phyloP scores from a whole-genome alignment of 495 filamentous ascomycete species.

The Apiosordaria backusii region DNA sequence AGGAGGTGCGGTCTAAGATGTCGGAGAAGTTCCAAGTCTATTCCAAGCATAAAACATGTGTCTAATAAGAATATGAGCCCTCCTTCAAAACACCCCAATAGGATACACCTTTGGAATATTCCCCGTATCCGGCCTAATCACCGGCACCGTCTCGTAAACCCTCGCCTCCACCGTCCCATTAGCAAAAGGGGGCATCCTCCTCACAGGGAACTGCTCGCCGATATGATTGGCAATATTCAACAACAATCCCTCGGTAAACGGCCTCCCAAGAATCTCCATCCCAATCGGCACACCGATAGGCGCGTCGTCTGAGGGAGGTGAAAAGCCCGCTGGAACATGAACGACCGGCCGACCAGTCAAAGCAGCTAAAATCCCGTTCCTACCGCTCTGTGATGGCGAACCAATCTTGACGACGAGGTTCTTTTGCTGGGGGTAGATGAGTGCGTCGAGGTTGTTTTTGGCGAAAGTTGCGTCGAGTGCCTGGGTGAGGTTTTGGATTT shows the following conservation, averaged over 20 bases:
- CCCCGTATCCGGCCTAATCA: constrained; percentile 35
- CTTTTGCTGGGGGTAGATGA: constrained; percentile 65
- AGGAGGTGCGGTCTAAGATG: too few relatives aligned
- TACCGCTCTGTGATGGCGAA: constrained; percentile 49
- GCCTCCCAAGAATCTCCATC: constrained; percentile 59
- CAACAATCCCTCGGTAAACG: constrained; percentile 51
- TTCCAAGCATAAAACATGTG: too few relatives aligned
- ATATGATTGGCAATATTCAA: constrained; percentile 45
- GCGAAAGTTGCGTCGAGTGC: constrained; percentile 48
- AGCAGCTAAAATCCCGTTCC: constrained; percentile 64
- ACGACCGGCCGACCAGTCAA: constrained; percentile 62
- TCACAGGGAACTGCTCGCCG: constrained; percentile 43
- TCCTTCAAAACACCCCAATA: constrained; percentile 26
- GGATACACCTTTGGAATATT: constrained; percentile 48
- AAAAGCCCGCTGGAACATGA: constrained; percentile 51
- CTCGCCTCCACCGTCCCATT: constrained; percentile 33
- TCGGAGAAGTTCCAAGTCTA: too few relatives aligned
- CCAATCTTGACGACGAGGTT: constrained; percentile 60
- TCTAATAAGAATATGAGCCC: too few relatives aligned
- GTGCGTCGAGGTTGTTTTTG: constrained; percentile 47
- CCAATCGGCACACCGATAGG: constrained; percentile 58
- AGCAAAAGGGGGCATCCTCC: constrained; percentile 45
- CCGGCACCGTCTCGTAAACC: constrained; percentile 40
- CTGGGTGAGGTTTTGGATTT: constrained; percentile 47
- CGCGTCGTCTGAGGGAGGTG: constrained; percentile 43